Percentiles rank a stretch among this genome's conserved stretches.
Evolutionary conservation across 1,284 basidiomycete genomes (phyloP).

Genomic region (Prillingera fragicola): DNA sequence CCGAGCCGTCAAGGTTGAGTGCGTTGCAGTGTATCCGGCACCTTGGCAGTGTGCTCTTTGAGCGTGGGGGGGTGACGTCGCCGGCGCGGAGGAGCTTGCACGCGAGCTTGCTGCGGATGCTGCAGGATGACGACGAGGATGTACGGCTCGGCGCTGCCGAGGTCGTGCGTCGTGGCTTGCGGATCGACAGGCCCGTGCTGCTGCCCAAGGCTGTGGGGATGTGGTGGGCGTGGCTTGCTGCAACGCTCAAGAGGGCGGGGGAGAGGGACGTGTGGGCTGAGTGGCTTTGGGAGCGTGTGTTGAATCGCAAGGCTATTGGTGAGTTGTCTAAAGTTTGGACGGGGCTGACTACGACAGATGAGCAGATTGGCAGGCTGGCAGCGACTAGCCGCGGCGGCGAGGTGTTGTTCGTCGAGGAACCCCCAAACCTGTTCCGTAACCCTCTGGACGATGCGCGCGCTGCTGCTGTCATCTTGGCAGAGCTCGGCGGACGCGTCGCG

Average conservation of each 20-base stretch:
- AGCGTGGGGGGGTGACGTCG: too few species aligned
- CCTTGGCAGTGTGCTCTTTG: too few species aligned
- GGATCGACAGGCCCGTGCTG: conserved; percentile 12
- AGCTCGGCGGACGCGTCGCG: background rate
- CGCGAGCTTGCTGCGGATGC: conserved; percentile 24
- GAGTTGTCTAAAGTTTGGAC: conserved; percentile 8
- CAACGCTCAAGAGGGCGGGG: background rate
- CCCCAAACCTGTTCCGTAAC: conserved; percentile 44
- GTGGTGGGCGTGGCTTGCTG: conserved; percentile 32
- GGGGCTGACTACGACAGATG: background rate
- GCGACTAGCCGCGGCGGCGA: background rate
- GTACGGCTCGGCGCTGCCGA: conserved; percentile 27
- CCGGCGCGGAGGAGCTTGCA: too few species aligned
- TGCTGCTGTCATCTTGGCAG: conserved; percentile 20
- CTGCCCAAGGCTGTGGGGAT: conserved; percentile 25
- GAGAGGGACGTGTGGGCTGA: conserved; percentile 18
- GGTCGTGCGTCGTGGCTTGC: conserved; percentile 25
- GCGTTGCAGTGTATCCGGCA: conserved; percentile 22
- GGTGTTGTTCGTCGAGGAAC: conserved; percentile 43
- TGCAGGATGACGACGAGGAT: conserved; percentile 44
- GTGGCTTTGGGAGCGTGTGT: conserved; percentile 21
- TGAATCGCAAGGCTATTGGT: conserved; percentile 17
- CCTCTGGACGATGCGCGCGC: conserved; percentile 22
- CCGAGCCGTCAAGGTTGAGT: conserved; percentile 27
- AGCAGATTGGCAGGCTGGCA: background rate